phyloP scores from a whole-genome alignment of 176 grass and related monocot species.

The Poa pratensis region DNA sequence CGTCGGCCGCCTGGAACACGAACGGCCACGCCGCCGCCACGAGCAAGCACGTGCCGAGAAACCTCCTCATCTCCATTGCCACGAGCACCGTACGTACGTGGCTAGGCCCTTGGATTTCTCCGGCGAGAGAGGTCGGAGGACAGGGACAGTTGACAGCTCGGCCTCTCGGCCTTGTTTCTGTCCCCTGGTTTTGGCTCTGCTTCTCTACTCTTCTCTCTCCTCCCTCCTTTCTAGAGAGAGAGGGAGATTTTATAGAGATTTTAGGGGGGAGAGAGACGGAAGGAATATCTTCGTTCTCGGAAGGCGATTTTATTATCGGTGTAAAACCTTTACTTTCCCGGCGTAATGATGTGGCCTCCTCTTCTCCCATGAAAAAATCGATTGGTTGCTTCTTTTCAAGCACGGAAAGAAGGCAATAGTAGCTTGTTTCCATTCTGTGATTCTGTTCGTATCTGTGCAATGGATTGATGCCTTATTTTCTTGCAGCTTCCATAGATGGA shows the following conservation, averaged over 20 bases:
- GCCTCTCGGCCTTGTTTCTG: constrained; percentile 8
- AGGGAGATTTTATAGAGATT: neutral
- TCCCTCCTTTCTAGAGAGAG: neutral
- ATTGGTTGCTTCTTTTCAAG: neutral
- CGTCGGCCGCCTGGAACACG: neutral
- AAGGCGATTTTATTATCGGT: neutral
- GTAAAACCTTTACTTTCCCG: neutral
- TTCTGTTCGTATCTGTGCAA: neutral
- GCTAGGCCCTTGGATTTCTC: neutral
- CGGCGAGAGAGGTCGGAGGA: neutral
- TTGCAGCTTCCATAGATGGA: neutral
- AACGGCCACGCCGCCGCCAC: constrained; percentile 19
- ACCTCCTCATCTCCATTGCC: constrained; percentile 48
- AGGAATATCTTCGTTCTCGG: constrained; percentile 25
- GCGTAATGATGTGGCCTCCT: constrained; percentile 21
- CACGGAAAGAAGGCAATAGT: neutral
- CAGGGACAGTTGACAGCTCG: neutral
- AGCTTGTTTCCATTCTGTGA: neutral
- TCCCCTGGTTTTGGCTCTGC: constrained; percentile 6
- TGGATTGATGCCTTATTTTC: neutral
- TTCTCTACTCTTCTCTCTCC: neutral
- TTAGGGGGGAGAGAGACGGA: neutral
- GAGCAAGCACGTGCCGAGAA: constrained; percentile 22
- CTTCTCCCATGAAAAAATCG: neutral
- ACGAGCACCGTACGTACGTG: neutral